phyloP scores from a whole-genome alignment of 2,329 filamentous ascomycete genomes.

The Penicillium sp. region DNA sequence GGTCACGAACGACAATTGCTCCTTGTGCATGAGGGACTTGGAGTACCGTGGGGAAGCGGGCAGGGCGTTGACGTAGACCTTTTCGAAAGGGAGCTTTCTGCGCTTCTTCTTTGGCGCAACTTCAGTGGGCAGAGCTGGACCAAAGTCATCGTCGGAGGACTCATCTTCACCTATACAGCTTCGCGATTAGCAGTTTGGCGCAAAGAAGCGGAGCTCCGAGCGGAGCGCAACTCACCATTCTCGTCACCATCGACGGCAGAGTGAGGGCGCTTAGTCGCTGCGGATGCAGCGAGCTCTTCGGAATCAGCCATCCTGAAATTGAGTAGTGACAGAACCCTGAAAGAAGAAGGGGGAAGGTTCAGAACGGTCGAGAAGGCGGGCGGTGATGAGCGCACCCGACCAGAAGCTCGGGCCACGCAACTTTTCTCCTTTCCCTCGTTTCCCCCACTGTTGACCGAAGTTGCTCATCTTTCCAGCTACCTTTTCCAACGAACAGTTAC shows the following conservation, averaged over 20 bases:
- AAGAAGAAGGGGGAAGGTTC: not conserved
- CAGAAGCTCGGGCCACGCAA: conserved; percentile 28
- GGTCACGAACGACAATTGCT: conserved; percentile 82
- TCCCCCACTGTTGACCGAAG: conserved; percentile 26
- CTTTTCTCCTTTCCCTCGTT: conserved; percentile 27
- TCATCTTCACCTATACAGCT: conserved; percentile 47
- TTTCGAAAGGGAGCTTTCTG: conserved; percentile 87
- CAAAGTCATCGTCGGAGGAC: conserved; percentile 82
- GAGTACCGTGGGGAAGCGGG: conserved; percentile 80
- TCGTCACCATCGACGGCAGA: conserved; percentile 53
- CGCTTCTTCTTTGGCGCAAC: conserved; percentile 85
- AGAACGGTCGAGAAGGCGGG: conserved; percentile 16
- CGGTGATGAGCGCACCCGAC: conserved; percentile 17
- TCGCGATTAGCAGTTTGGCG: conserved; percentile 13
- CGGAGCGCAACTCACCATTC: conserved; percentile 26
- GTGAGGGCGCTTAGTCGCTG: conserved; percentile 56
- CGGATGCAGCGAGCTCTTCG: conserved; percentile 20
- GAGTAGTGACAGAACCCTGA: not conserved
- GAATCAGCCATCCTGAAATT: conserved; percentile 28
- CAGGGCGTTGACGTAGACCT: conserved; percentile 87
- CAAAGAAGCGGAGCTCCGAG: conserved; percentile 8
- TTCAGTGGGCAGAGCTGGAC: conserved; percentile 80
- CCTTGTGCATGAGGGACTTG: conserved; percentile 97
- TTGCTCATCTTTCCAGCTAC: conserved; percentile 20
- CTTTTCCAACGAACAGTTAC: conserved; percentile 21